Conservation (phyloP, 2,329 filamentous ascomycete genomes). For the Drechslerella stenobrocha region DNA sequence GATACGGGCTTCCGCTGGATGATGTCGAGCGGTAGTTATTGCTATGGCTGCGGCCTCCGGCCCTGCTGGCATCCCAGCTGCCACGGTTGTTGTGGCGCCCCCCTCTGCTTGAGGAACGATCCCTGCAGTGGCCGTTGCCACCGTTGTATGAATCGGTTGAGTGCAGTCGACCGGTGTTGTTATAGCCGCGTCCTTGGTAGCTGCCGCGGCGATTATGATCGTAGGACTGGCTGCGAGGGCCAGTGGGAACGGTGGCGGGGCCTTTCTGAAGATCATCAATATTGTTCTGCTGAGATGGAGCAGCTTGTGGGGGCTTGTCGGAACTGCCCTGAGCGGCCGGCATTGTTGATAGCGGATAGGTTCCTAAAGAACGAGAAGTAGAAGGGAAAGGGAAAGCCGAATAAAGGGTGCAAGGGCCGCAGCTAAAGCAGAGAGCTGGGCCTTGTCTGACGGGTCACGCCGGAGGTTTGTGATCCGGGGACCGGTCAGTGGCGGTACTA, state of each 20-base stretch:
- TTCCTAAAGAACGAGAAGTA: neutral
- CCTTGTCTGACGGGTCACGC: slow-evolving; percentile 6
- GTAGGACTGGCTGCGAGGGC: slow-evolving; percentile 23
- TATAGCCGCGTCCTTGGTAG: slow-evolving; percentile 8
- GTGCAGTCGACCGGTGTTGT: slow-evolving; percentile 14
- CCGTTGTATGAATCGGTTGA: slow-evolving; percentile 17
- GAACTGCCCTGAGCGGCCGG: slow-evolving; percentile 15
- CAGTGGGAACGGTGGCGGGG: slow-evolving; percentile 18
- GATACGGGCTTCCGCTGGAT: slow-evolving; percentile 32
- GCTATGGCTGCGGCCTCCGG: neutral
- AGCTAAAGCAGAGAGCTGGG: slow-evolving; percentile 25
- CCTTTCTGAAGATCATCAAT: neutral
- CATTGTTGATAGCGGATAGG: slow-evolving; percentile 1
- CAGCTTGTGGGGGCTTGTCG: slow-evolving; percentile 17
- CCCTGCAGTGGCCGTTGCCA: slow-evolving; percentile 9
- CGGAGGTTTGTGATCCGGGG: slow-evolving; percentile 13
- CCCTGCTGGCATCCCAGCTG: slow-evolving; percentile 7
- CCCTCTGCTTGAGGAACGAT: slow-evolving; percentile 23
- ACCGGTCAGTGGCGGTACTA: neutral
- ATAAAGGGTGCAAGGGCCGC: slow-evolving; percentile 13
- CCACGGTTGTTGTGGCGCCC: neutral
- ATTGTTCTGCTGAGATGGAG: slow-evolving; percentile 1
- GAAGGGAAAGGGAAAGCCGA: neutral
- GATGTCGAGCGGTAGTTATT: slow-evolving; percentile 22
- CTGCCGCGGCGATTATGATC: slow-evolving; percentile 7